These are phyloP conservation scores for Talaromyces sp. DNA, from an alignment of 2,329 filamentous ascomycete genomes.

Conservation along the genomic window DNA sequence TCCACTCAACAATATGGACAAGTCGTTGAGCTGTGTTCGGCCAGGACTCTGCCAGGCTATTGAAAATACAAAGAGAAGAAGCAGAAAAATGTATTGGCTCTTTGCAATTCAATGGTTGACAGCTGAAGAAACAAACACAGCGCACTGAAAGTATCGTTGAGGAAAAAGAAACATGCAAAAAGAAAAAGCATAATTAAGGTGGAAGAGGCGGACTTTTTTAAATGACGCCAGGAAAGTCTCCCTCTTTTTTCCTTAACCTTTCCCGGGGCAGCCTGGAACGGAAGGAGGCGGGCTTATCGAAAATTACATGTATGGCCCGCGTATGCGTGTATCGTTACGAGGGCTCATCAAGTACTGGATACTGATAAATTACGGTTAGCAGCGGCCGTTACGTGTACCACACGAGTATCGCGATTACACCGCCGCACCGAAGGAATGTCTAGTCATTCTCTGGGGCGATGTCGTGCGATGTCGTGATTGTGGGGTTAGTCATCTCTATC, in stretches of 20 bases:
- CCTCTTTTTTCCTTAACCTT: background rate
- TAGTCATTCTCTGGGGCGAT: conserved; percentile 15
- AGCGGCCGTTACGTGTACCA: background rate
- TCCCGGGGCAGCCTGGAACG: background rate
- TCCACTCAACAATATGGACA: background rate
- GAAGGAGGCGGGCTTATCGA: background rate
- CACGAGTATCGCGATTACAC: conserved; percentile 1
- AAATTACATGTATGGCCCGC: background rate
- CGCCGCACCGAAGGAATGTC: conserved; percentile 3
- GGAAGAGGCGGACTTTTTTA: conserved; percentile 13
- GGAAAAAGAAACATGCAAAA: background rate
- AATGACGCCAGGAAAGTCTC: conserved; percentile 6
- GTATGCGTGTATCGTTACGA: background rate
- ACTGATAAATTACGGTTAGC: background rate
- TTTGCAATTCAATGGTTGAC: background rate
- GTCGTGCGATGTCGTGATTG: conserved; percentile 20
- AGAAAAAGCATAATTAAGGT: background rate
- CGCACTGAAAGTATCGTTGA: background rate
- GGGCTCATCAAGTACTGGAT: background rate
- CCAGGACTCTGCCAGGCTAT: background rate
- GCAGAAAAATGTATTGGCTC: background rate
- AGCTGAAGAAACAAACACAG: background rate
- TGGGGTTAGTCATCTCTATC: conserved; percentile 12
- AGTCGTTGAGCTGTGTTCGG: background rate
- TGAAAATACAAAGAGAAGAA: background rate